Evolutionary conservation across 257 asterid species (phyloP), one percentile per base, ranked within the genome.

Genomic region (Solanum virginianum): DNA sequence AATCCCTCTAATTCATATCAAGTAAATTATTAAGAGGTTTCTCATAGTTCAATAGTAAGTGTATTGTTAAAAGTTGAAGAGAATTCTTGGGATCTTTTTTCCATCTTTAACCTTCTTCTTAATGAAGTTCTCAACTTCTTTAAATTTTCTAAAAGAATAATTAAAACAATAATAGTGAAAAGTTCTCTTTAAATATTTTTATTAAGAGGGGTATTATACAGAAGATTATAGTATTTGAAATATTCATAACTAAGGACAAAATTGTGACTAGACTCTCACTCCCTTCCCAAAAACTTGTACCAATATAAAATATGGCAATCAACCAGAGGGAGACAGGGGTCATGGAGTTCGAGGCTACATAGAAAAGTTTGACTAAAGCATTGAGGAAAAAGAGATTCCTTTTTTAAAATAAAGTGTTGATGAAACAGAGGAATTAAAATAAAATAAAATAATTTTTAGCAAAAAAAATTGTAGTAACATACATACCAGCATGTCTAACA

Each of bases 401-500:
- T 81, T 74, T 49, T 81, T 12, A 68, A 80, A 79, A 15, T 36
- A 36, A 10, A 24, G 29, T 15, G 43, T 84, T 32, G 22, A 24
- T 53, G 66, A 81, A 71, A 81, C 45, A 20, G 54, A 86, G 47
- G 41, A 47, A 47, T 3, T 1, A n/a, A 17, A 65, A 12, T n/a
- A 47, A 17, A 18, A 53, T 39, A 13, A 1, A 6, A 63, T 15
- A 60, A 36, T 14, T 22, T 16, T 32, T 29, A 29, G 22, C 15
- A 32, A 3, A 2, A 9, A 32, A 84, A 63, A 68, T 54, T 20
- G 26, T 20, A 20, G 65, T 55, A 57, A 9, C 5, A 80, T 94
- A 11, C 5, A 75, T 94, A 95, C 98, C 98, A 82, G 98, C 98
- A 91, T 95, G 98, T 80, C 91, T 92, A 60, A 91, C 94, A 90